These are phyloP conservation scores for Annona cherimola DNA, from an alignment of 164 flowering plant genomes.

Conservation along the genomic window DNA sequence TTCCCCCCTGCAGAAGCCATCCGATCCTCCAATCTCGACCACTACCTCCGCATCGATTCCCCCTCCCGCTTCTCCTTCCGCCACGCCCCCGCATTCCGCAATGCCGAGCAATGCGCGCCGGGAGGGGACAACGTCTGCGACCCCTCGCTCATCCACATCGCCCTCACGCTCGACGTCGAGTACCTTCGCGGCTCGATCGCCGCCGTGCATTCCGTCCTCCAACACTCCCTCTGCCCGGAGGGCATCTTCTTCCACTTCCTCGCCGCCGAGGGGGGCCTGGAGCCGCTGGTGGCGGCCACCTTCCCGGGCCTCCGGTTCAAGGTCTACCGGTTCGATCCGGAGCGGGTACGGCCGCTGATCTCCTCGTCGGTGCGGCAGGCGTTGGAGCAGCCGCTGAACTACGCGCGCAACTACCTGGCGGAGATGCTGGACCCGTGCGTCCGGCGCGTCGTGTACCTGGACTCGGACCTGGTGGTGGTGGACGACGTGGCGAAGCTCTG, in stretches of 20 bases:
- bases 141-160: slow-evolving; percentile 28
- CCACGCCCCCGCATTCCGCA: slow-evolving; percentile 20
- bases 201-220: slow-evolving; percentile 27
- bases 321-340: slow-evolving; percentile 30
- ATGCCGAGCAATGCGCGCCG: slow-evolving; percentile 24
- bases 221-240: slow-evolving; percentile 26
- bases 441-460: slow-evolving; percentile 32
- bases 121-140: slow-evolving; percentile 18
- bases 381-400: slow-evolving; percentile 33
- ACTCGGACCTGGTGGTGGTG: slow-evolving; percentile 36
- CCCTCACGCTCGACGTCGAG: slow-evolving; percentile 30
- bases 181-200: slow-evolving; percentile 32
- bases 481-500: slow-evolving; percentile 34
- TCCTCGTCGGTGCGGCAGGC: slow-evolving; percentile 36
- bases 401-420: slow-evolving; percentile 32
- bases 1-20: slow-evolving; percentile 53
- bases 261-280: slow-evolving; percentile 20
- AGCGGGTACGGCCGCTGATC: slow-evolving; percentile 18
- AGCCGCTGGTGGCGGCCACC: slow-evolving; percentile 18
- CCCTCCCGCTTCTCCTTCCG: slow-evolving; percentile 16
- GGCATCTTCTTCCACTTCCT: slow-evolving; percentile 27
- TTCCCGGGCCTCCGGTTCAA: slow-evolving; percentile 29
- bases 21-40: slow-evolving; percentile 42
- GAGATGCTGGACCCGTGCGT: slow-evolving; percentile 31
- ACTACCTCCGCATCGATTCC: slow-evolving; percentile 13